These are phyloP conservation scores for Penicillium corylophilum DNA, from an alignment of 2,329 filamentous ascomycete genomes.

Conservation along the genomic window DNA sequence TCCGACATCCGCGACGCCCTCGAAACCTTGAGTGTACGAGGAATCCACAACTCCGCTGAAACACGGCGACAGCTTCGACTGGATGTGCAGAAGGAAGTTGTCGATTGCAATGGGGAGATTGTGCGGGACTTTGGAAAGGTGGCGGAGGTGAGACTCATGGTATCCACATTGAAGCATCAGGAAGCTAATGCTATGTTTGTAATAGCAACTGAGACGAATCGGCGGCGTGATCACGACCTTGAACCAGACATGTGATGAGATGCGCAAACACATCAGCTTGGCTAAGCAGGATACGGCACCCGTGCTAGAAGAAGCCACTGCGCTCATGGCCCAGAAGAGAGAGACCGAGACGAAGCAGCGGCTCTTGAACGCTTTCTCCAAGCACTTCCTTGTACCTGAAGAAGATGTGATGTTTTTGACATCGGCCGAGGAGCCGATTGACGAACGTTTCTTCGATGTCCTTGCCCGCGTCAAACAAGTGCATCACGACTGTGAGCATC, in stretches of 20 bases:
- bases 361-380: slow-evolving; percentile 72
- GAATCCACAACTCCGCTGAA: slow-evolving; percentile 71
- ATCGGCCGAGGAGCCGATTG: slow-evolving; percentile 74
- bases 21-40: slow-evolving; percentile 70
- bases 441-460: slow-evolving; percentile 78
- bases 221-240: slow-evolving; percentile 74
- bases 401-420: slow-evolving; percentile 75
- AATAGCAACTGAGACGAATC: slow-evolving; percentile 80
- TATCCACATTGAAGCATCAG: slow-evolving; percentile 3
- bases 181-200: slow-evolving; percentile 21
- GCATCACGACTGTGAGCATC: slow-evolving; percentile 79
- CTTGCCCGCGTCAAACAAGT: slow-evolving; percentile 82
- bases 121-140: slow-evolving; percentile 85
- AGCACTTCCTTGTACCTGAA: slow-evolving; percentile 81
- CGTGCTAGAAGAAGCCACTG: slow-evolving; percentile 73
- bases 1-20: slow-evolving; percentile 86
- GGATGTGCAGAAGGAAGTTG: slow-evolving; percentile 86
- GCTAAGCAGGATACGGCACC: slow-evolving; percentile 72
- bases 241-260: slow-evolving; percentile 75
- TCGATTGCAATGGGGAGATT: slow-evolving; percentile 87
- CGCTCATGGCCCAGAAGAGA: slow-evolving; percentile 68
- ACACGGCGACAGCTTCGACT: slow-evolving; percentile 75
- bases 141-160: slow-evolving; percentile 64
- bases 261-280: slow-evolving; percentile 73
- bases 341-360: slow-evolving; percentile 78